Conservation (phyloP, 2,329 filamentous ascomycete species). For the Fusarium sp. region DNA sequence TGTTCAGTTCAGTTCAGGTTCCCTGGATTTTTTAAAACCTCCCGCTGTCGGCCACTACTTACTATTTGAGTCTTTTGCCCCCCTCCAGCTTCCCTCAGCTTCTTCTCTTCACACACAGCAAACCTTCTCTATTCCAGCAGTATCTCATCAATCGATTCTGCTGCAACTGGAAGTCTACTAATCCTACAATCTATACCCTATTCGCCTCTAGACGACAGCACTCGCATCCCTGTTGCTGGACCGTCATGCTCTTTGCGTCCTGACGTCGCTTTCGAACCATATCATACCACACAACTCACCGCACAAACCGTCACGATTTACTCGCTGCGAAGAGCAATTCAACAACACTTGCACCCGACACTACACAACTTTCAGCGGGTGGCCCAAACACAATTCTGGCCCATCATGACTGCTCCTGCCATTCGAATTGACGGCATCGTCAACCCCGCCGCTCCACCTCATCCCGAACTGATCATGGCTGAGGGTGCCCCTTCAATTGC, state of each 20-base stretch:
- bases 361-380: constrained; percentile 11
- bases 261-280: constrained; percentile 35
- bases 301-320: constrained; percentile 20
- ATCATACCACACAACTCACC: background rate
- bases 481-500: constrained; percentile 63
- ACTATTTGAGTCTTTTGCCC: constrained; percentile 35
- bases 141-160: constrained; percentile 40
- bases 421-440: constrained; percentile 46
- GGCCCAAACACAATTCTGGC: constrained; percentile 22
- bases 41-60: constrained; percentile 36
- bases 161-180: background rate
- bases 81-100: constrained; percentile 26
- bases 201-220: background rate
- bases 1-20: background rate
- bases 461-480: constrained; percentile 55
- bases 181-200: background rate
- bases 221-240: constrained; percentile 10
- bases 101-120: constrained; percentile 4
- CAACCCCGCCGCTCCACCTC: constrained; percentile 53
- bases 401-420: constrained; percentile 45
- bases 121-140: background rate
- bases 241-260: constrained; percentile 39
- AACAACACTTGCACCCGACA: constrained; percentile 21
- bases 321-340: constrained; percentile 31
- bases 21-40: constrained; percentile 41